Evolutionary conservation across 176 grass and related monocot species (phyloP).

Genomic region (Aegilops bicornis): DNA sequence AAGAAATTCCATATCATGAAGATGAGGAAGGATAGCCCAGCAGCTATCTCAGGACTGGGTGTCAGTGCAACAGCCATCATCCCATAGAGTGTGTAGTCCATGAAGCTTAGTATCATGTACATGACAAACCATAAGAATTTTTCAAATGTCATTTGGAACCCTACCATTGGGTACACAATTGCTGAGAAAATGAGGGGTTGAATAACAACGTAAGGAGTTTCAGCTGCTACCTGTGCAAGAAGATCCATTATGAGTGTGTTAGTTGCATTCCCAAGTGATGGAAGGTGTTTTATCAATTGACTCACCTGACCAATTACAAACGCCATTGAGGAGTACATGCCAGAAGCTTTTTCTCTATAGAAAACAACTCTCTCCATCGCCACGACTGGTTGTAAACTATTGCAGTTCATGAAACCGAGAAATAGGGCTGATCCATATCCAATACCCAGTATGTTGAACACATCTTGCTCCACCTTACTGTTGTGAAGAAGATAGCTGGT

Average conservation of each 20-base stretch:
- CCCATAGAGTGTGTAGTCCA: constrained; percentile 62
- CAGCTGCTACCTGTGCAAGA: constrained; percentile 37
- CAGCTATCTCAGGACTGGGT: constrained; percentile 67
- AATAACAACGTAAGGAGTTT: constrained; percentile 51
- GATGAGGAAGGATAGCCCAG: constrained; percentile 56
- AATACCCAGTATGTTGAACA: constrained; percentile 76
- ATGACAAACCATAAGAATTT: constrained; percentile 63
- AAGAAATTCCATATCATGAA: constrained; percentile 70
- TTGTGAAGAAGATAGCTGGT: constrained; percentile 24
- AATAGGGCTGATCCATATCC: constrained; percentile 54
- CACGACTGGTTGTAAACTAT: constrained; percentile 57
- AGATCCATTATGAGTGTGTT: background rate
- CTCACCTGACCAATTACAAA: constrained; percentile 53
- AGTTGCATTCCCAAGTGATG: background rate
- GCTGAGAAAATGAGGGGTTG: constrained; percentile 48
- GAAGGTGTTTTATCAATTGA: background rate
- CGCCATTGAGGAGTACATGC: constrained; percentile 65
- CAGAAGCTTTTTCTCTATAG: constrained; percentile 58
- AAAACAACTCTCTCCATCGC: constrained; percentile 55
- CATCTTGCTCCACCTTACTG: constrained; percentile 69
- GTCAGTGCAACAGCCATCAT: constrained; percentile 73
- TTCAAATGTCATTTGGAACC: constrained; percentile 35
- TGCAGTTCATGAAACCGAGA: constrained; percentile 63
- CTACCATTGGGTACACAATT: constrained; percentile 64
- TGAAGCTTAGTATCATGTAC: constrained; percentile 56